Base-by-base conservation (phyloP, 2,329 filamentous ascomycete species). In the Tolypocladium amazonense region DNA sequence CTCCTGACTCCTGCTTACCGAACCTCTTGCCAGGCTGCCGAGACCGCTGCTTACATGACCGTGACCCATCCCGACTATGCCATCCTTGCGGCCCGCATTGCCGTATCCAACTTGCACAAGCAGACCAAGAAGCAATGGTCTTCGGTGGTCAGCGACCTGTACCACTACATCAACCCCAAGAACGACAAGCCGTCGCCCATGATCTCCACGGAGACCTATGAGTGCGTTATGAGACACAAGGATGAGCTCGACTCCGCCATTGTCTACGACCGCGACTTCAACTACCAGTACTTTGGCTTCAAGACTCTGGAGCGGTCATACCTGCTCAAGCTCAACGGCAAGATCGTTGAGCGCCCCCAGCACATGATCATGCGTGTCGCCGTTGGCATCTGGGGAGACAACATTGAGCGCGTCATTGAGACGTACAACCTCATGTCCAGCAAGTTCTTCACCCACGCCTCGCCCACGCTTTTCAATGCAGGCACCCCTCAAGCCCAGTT, bases 41-140 rank as follows among this genome's bases (percentile, higher is more conserved):
- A 99, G 81, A 99, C 94, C 69, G 94, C 94, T 69, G 94, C 94
- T 61, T 99, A 99, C 81, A 99, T 99, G 94, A 99, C 94, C 62
- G 93, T 97, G 68, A 99, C 93, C 64, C 94, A 99, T 76, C 94
- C 94, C 70, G 94, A 99, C 79, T 99, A 99, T 75, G 94, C 94
- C 74, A 95, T 97, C 73, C 91, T 99, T 61, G 94, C 94, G 65
- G 94, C 94, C 66, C 92, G 94, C 78, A 97, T 99, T 72, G 94
- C 94, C 68, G 94, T 99, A 59, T 99, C 94, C 71, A 99, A 99
- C 80, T 88, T 99, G 62, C 94, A 99, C 87, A 99, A 99, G 81
- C 94, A 99, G 83, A 99, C 94, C 65, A 97, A 97, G 85, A 99
- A 99, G 83, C 93, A 97, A 74, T 99, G 95, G 81, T 97, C 94